These are phyloP conservation scores for Sporothrix phasma DNA, from an alignment of 2,329 filamentous ascomycete species.

Conservation along the genomic window DNA sequence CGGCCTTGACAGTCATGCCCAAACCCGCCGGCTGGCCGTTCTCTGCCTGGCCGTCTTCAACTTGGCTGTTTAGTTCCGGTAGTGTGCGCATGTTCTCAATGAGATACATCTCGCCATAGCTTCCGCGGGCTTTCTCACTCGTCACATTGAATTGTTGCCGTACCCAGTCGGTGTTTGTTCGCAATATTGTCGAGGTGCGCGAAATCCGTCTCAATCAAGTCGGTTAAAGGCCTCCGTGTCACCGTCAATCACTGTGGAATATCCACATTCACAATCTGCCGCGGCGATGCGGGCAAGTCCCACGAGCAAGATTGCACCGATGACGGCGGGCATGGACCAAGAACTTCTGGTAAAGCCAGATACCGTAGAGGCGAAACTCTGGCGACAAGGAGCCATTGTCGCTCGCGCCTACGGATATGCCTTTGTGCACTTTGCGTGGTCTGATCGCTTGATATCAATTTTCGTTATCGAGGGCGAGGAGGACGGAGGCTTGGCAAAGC, in stretches of 20 bases:
- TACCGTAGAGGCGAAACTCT: background rate
- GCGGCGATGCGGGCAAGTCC: constrained; percentile 19
- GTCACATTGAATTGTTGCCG: constrained; percentile 58
- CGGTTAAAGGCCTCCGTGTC: constrained; percentile 49
- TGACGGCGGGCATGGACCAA: background rate
- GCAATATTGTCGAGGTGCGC: constrained; percentile 41
- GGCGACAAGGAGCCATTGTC: background rate
- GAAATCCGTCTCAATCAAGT: constrained; percentile 64
- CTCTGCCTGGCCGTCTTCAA: constrained; percentile 35
- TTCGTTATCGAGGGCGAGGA: background rate
- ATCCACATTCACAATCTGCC: constrained; percentile 63
- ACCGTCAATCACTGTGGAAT: constrained; percentile 40
- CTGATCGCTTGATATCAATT: background rate
- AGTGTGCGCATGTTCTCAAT: constrained; percentile 44
- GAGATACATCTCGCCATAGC: constrained; percentile 55
- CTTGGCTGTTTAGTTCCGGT: constrained; percentile 30
- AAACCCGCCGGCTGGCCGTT: constrained; percentile 42
- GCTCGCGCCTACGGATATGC: background rate
- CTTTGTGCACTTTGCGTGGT: background rate
- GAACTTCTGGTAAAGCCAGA: background rate
- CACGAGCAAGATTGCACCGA: constrained; percentile 16
- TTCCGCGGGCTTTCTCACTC: constrained; percentile 46
- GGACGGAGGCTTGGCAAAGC: background rate
- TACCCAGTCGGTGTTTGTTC: constrained; percentile 50
- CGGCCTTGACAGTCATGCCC: constrained; percentile 44